A percentile compares a stretch with the other conserved stretches of the same genome.
phyloP scores from a whole-genome alignment of 371 early-diverging fungal species.

The Rhizomucor pusillus region DNA sequence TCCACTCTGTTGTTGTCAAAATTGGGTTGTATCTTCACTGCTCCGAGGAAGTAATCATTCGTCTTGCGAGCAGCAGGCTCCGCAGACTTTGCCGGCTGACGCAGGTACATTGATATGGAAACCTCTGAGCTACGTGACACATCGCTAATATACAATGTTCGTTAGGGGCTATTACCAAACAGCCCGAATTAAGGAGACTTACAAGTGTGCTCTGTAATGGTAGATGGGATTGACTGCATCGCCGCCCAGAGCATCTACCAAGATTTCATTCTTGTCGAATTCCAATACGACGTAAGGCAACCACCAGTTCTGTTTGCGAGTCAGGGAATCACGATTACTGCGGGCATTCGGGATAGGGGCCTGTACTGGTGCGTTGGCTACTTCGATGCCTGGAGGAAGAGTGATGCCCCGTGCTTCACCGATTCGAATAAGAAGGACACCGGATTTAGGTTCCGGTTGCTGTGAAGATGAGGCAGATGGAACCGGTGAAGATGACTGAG shows the following conservation, averaged over 20 bases:
- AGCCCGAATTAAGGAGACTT: conserved; percentile 25
- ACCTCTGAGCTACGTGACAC: conserved; percentile 85
- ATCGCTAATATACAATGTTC: conserved; percentile 60
- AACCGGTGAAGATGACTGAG: conserved; percentile 4
- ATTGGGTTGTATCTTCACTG: conserved; percentile 65
- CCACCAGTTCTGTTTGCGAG: conserved; percentile 74
- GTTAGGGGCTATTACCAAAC: conserved; percentile 2
- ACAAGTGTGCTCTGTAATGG: conserved; percentile 89
- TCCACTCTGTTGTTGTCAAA: conserved; percentile 57
- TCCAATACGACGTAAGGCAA: conserved; percentile 88
- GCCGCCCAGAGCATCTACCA: conserved; percentile 78
- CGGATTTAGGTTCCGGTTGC: conserved; percentile 11
- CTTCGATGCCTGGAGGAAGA: conserved; percentile 8
- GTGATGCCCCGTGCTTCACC: conserved; percentile 12
- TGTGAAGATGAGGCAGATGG: conserved; percentile 13
- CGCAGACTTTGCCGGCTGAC: conserved; percentile 52
- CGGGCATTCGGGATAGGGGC: background rate
- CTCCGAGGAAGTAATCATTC: conserved; percentile 70
- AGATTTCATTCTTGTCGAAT: conserved; percentile 92
- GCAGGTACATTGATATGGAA: conserved; percentile 82
- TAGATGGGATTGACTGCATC: conserved; percentile 76
- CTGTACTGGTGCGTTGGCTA: background rate
- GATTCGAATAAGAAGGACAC: conserved; percentile 13
- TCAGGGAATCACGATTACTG: conserved; percentile 66
- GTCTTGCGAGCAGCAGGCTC: conserved; percentile 33